Base-by-base conservation (phyloP, 257 asterid species). In the Primulina tabacum region DNA sequence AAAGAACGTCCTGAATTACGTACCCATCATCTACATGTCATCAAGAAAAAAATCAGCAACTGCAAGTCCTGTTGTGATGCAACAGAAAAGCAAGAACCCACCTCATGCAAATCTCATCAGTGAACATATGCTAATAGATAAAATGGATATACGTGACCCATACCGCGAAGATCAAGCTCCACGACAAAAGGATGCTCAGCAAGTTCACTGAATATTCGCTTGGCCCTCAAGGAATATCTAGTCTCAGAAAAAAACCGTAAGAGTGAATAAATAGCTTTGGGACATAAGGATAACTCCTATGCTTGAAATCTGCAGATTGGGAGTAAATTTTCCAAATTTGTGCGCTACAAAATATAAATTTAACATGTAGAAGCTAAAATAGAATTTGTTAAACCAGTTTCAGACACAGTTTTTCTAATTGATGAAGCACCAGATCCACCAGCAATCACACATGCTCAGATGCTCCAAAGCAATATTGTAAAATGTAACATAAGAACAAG, bases 101-200 rank as follows among this genome's bases (percentile, higher is more conserved):
- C 30, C 50, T 38, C 30, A n/a, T 3, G n/a, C 14, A 68, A 20
- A 57, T 74, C 67, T 59, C 34, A 47, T 16, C 24, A 52, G 24
- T 32, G 18, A 74, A 56, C 65, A 53, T 64, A 20, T 32, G 60
- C 32, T 21, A 68, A 58, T 24, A n/a, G 21, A 56, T 55, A 35
- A 69, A 43, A 63, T 52, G 2, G 29, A 38, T 28, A 40, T 65
- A 43, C 53, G 32, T 69, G 17, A 47, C 5, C 55, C 26, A 70
- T 78, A 89, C 96, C 97, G 80, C 96, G 87, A 79, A 83, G 99
- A 86, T 93, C 99, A 76, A 93, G 97, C 88, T 93, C 99, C 75
- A 93, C 99, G 1, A 90, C 92, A 82, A 72, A 87, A 37, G 96
- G 96, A 72, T 82, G 76, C 82, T 93, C 97, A 73, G 81, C 86